Conservation (phyloP, 305 asterid species). For the Fraxinus greggii region DNA sequence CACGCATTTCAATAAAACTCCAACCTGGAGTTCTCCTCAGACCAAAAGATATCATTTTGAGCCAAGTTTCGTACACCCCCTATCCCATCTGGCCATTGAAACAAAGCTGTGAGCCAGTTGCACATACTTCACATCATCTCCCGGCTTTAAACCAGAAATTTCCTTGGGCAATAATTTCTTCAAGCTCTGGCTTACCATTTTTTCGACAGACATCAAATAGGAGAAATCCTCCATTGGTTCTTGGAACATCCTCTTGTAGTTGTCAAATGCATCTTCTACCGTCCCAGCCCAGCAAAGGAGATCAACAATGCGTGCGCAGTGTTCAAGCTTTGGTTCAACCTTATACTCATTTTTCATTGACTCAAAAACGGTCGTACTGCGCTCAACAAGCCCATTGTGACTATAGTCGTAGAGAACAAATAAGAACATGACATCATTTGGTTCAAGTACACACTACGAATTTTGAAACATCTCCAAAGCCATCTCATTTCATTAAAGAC, state of each 20-base stretch:
- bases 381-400: constrained; percentile 76
- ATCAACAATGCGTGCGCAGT: constrained; percentile 70
- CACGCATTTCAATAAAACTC: constrained; percentile 76
- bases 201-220: constrained; percentile 68
- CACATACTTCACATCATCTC: constrained; percentile 73
- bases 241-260: constrained; percentile 50
- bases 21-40: constrained; percentile 73
- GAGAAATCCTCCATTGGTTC: constrained; percentile 54
- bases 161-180: constrained; percentile 47
- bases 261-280: constrained; percentile 62
- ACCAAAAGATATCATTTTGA: constrained; percentile 73
- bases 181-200: constrained; percentile 44
- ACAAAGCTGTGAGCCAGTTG: constrained; percentile 81
- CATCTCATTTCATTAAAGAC: constrained; percentile 61
- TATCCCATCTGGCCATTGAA: constrained; percentile 63
- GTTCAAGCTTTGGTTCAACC: constrained; percentile 67
- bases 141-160: constrained; percentile 44
- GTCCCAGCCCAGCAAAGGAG: constrained; percentile 83
- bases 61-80: constrained; percentile 80
- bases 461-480: constrained; percentile 59
- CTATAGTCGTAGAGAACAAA: constrained; percentile 65
- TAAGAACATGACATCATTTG: constrained; percentile 60
- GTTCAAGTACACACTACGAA: constrained; percentile 45
- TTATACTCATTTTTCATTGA: constrained; percentile 56
- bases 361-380: constrained; percentile 57